phyloP scores from a whole-genome alignment of 257 asterid genomes.

The Fraxinus excelsior region DNA sequence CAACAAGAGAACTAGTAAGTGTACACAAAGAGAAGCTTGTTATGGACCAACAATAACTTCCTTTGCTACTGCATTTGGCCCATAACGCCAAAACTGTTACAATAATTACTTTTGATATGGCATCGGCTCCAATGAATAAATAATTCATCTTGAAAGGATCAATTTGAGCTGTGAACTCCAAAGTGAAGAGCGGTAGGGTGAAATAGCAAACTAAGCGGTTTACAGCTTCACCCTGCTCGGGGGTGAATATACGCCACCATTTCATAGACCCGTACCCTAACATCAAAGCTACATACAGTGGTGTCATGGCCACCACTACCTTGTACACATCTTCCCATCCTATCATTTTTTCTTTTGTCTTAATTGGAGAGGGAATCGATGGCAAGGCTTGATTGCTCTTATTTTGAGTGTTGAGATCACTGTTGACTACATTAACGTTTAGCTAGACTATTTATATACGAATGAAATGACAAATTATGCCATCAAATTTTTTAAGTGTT shows the following conservation, averaged over 20 bases:
- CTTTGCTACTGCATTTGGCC: conserved; percentile 49
- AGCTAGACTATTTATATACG: not conserved
- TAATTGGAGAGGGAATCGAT: not conserved
- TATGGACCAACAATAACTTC: conserved; percentile 54
- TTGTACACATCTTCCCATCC: conserved; percentile 59
- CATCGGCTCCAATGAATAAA: conserved; percentile 51
- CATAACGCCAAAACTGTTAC: conserved; percentile 36
- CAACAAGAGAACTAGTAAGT: conserved; percentile 55
- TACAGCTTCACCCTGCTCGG: conserved; percentile 53
- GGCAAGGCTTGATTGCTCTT: not conserved
- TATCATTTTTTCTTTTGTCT: conserved; percentile 39
- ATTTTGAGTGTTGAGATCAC: not conserved
- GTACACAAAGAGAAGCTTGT: conserved; percentile 59
- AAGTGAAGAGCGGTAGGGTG: conserved; percentile 56
- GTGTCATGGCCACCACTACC: conserved; percentile 53
- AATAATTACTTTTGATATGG: conserved; percentile 47
- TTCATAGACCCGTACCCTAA: conserved; percentile 57
- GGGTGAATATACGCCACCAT: conserved; percentile 60
- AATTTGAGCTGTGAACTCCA: conserved; percentile 52
- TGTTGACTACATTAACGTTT: not conserved
- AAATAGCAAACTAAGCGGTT: conserved; percentile 47
- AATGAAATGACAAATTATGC: not conserved
- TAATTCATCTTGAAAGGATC: conserved; percentile 67
- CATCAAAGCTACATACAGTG: conserved; percentile 52
- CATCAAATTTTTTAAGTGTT: not conserved